Conservation (phyloP, 164 flowering plant species). For the Cinnamomum micranthum region DNA sequence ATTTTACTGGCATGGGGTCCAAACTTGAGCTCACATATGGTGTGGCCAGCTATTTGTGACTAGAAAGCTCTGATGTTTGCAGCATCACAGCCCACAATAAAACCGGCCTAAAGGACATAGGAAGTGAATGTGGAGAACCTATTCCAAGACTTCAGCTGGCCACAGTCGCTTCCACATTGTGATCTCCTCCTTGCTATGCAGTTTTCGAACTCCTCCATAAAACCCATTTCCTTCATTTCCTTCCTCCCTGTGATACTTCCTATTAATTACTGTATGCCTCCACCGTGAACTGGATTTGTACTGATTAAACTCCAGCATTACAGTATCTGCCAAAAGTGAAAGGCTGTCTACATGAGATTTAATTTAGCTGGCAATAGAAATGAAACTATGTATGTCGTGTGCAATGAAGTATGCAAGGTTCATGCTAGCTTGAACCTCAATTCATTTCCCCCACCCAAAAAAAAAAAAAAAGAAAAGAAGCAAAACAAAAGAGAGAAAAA, state of each 20-base stretch:
- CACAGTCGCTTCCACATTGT: slow-evolving; percentile 66
- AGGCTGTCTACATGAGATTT: not conserved
- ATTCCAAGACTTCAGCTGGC: slow-evolving; percentile 64
- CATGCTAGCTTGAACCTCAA: not conserved
- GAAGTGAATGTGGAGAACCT: slow-evolving; percentile 10
- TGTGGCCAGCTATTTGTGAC: not conserved
- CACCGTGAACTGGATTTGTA: slow-evolving; percentile 77
- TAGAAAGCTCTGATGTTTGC: too few species aligned
- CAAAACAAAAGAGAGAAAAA: too few species aligned
- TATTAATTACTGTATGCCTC: slow-evolving; percentile 48
- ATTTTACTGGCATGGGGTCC: not conserved
- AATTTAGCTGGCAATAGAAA: not conserved
- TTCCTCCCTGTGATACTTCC: slow-evolving; percentile 79
- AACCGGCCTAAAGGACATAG: not conserved
- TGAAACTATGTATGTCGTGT: not conserved
- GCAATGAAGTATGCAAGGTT: not conserved
- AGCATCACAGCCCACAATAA: too few species aligned
- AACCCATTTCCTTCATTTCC: slow-evolving; percentile 86
- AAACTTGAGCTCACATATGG: not conserved
- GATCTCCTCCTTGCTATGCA: slow-evolving; percentile 46
- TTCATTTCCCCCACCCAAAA: too few species aligned
- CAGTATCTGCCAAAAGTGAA: slow-evolving; percentile 41
- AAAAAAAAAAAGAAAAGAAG: too few species aligned
- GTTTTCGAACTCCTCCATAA: slow-evolving; percentile 83
- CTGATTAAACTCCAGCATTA: slow-evolving; percentile 79